Evolutionary conservation across 2,329 filamentous ascomycete species (phyloP), one percentile per base, ranked within the genome.

Genomic region (Phialophora macrospora): DNA sequence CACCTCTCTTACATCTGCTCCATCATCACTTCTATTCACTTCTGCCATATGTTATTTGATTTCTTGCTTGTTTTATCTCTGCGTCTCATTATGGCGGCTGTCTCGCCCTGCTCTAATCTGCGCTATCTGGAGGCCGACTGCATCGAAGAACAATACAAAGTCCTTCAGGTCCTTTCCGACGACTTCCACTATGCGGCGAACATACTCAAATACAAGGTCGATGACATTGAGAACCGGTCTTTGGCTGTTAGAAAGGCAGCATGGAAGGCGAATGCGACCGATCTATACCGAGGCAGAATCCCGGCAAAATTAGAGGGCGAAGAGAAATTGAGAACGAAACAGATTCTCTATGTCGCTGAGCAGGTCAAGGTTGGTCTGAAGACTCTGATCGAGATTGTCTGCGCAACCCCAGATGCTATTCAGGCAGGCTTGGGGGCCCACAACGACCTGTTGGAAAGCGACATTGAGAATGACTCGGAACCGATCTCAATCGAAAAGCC

Each of bases 111-210:
- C 9, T 22, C 56, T 12, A 51, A 61, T 20, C 11, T 55, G 8
- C 65, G 55, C 30, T 22, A 61, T 20, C 51, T 61, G 20, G 30
- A 64, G 20, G 65, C 65, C 28, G 56, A 60, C 34, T 61, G 63
- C 9, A 24, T 64, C 1, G 30, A 67, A 30, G 48, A 55, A 12
- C 65, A 64, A 49, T 63, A 61, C 17, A 30, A 38, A 11, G 49
- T 64, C 12, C 30, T 64, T 24, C 56, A 56, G 51, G 20, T 22
- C 26, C 38, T 64, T 8, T 57, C 51, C 26, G 51, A 38, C 24
- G 52, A 61, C 30, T 44, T 66, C 22, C 56, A 58, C 22, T n/a
- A 51, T 41, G 60, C 64, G 5, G 59, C 60, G 4, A 59, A 48
- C 26, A 20, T 66, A 4, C 34, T 63, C 48, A 26, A 34, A 1